phyloP scores from a whole-genome alignment of 306 rosid species.

The Alnus glutinosa region DNA sequence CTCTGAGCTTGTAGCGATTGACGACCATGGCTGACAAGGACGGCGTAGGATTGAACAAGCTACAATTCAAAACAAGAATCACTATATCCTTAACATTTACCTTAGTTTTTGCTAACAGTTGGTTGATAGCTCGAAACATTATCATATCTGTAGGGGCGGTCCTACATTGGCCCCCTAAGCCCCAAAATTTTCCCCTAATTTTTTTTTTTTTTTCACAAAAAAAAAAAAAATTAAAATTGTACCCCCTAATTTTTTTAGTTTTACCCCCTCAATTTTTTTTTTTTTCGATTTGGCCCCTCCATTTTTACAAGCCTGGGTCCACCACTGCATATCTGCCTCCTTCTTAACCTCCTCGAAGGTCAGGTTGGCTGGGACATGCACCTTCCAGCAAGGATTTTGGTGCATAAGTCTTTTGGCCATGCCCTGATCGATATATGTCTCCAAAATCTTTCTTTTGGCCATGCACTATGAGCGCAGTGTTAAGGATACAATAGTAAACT shows the following conservation, averaged over 20 bases:
- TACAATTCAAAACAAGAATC: conserved; percentile 1
- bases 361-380: not conserved
- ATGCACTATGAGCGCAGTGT: too few relatives aligned
- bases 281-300: too few relatives aligned
- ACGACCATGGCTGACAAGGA: conserved; percentile 1
- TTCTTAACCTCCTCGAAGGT: not conserved
- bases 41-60: not conserved
- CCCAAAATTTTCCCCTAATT: too few relatives aligned
- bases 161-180: too few relatives aligned
- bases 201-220: too few relatives aligned
- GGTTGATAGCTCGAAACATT: conserved; percentile 5
- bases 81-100: not conserved
- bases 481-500: too few relatives aligned
- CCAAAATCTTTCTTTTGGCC: not conserved
- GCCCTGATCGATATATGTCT: not conserved
- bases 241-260: too few relatives aligned
- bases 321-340: not conserved
- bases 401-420: not conserved
- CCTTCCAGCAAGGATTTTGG: not conserved
- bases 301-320: too few relatives aligned
- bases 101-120: not conserved
- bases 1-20: conserved; percentile 11
- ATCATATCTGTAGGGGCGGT: not conserved
- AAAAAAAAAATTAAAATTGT: too few relatives aligned
- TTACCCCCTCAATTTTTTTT: too few relatives aligned